Evolutionary conservation across 2,329 filamentous ascomycete genomes (phyloP), one percentile per base, ranked within the genome.

Genomic region (Fusarium illudens): DNA sequence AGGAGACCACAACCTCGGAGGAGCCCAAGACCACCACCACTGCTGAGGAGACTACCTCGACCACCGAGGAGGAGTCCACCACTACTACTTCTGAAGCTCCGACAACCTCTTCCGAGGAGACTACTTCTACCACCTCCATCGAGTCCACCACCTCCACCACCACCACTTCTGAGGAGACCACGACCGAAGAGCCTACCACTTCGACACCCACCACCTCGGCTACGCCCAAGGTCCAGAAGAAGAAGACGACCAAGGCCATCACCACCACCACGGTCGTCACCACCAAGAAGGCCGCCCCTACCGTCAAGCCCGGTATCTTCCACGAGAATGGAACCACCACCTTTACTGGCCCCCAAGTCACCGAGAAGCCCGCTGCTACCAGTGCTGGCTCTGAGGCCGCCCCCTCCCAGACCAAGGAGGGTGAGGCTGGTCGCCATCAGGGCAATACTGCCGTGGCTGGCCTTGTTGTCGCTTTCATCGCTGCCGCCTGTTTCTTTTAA

Each of bases 401-500:
- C 10, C 72, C 80, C 12, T 74, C 74, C 12, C 75, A 78, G 17
- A 75, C 79, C 49, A 77, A 78, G 65, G 77, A 82, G 70, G 85
- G 79, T 64, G 84, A 86, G 67, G 79, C 77, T 55, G 83, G 81
- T 19, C 79, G 79, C 15, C 82, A 81, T 46, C 81, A 86, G 67
- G 82, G 83, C 51, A 82, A 82, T 54, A 80, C 82, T 50, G 84
- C 86, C 51, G 75, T 86, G 36, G 85, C 81, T 8, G 85, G 86
- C 46, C 79, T 89, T 20, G 78, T 88, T 42, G 80, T 88, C 46
- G 86, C 86, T 55, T 80, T 89, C 44, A 79, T 87, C 30, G 86
- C 84, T 22, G 82, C 85, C 25, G 81, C 82, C 15, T 84, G 80
- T 70, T 77, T 86, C 65, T 82, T 83, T 66, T 86, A 76, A 72